Conservation (phyloP, 2,329 filamentous ascomycete species). For the Cladosporium sp. region DNA sequence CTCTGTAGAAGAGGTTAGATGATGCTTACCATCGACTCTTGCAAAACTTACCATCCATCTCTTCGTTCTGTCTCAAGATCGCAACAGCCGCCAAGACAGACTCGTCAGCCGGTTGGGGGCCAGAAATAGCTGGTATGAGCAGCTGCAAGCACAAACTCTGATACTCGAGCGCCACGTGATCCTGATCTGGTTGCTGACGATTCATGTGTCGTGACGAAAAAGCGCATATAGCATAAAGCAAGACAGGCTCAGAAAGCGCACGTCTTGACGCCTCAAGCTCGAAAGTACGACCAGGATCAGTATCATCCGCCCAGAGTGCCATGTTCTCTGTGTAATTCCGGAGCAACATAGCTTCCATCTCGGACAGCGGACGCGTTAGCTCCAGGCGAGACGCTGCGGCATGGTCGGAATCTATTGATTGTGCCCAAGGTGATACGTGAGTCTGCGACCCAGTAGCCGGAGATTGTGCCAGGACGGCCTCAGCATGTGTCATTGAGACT, state of each 20-base stretch:
- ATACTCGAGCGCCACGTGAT: conserved; percentile 49
- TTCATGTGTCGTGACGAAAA: conserved; percentile 51
- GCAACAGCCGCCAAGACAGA: conserved; percentile 53
- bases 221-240: conserved; percentile 51
- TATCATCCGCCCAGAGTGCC: conserved; percentile 26
- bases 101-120: conserved; percentile 49
- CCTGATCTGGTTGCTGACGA: conserved; percentile 41
- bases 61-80: conserved; percentile 53
- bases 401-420: conserved; percentile 12
- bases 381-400: background rate
- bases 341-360: conserved; percentile 24
- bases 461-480: background rate
- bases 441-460: background rate
- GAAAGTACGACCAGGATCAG: conserved; percentile 36
- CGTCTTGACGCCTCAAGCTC: conserved; percentile 50
- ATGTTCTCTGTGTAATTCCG: conserved; percentile 26
- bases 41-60: conserved; percentile 37
- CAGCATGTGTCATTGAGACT: background rate
- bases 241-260: conserved; percentile 50
- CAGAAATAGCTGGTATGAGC: conserved; percentile 49
- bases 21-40: background rate
- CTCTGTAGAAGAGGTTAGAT: conserved; percentile 24
- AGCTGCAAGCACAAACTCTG: conserved; percentile 51
- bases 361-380: conserved; percentile 11
- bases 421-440: conserved; percentile 8